Evolutionary conservation across 2,329 filamentous ascomycete species (phyloP).

Genomic region (Ascochyta viciae-villosae): DNA sequence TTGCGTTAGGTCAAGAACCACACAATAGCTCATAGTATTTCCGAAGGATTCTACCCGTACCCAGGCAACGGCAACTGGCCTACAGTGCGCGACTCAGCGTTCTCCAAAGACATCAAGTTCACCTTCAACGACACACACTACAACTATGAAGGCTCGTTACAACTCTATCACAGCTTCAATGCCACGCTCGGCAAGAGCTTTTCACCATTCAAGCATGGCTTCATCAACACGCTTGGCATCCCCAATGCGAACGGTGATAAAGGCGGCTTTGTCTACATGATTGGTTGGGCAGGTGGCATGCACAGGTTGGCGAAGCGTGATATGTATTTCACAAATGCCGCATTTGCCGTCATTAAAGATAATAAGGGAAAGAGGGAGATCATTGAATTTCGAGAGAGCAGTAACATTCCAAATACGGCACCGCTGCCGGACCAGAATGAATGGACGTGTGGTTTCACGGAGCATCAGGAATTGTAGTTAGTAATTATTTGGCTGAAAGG

Average conservation of each 20-base stretch:
- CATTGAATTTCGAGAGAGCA: constrained; percentile 41
- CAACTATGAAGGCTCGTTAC: constrained; percentile 37
- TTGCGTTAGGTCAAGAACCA: not conserved
- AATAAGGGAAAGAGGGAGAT: constrained; percentile 36
- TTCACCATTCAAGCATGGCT: constrained; percentile 39
- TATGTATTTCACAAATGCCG: constrained; percentile 41
- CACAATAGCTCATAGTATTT: not conserved
- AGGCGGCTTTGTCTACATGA: constrained; percentile 43
- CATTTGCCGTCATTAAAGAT: constrained; percentile 39
- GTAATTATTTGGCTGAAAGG: not conserved
- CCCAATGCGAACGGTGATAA: constrained; percentile 41
- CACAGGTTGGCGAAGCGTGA: constrained; percentile 28
- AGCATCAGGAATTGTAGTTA: not conserved
- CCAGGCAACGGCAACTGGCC: constrained; percentile 42
- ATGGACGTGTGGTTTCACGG: constrained; percentile 33
- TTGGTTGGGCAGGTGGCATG: constrained; percentile 43
- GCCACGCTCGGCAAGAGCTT: constrained; percentile 36
- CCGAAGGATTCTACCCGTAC: constrained; percentile 40
- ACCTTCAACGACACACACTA: constrained; percentile 45
- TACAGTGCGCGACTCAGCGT: constrained; percentile 28
- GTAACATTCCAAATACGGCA: constrained; percentile 41
- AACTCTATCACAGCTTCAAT: constrained; percentile 39
- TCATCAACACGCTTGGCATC: constrained; percentile 36
- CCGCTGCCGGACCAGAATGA: constrained; percentile 29
- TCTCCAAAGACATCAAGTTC: constrained; percentile 36